Evolutionary conservation across 2,329 filamentous ascomycete species (phyloP), one percentile per base, ranked within the genome.

Genomic region (Massarina eburnea): DNA sequence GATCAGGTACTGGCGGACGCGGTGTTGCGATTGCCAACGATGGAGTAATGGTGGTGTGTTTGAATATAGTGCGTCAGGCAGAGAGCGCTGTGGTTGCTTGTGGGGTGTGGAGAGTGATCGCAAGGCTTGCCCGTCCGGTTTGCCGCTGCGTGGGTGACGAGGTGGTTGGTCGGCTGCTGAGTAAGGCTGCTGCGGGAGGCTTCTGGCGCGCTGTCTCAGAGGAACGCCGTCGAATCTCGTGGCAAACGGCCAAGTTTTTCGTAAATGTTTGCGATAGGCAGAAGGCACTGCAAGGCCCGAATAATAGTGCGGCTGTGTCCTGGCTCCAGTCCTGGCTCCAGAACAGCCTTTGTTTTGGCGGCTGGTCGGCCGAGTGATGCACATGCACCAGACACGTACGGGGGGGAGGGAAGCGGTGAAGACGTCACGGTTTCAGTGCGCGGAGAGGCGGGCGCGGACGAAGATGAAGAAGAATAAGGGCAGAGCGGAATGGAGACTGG

Each of bases 161-260:
- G 36, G 29, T 22, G 30, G 19, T 35, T 35, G 24, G 35, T 19
- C 10, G 17, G 39, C 20, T 49, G 42, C 41, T 44, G 41, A 41
- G 40, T 46, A 40, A 47, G 45, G 35, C 35, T 34, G 43, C 19
- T 24, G 36, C 21, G 21, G 14, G 26, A 8, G 27, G 29, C 8
- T 15, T 20, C 48, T 37, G 39, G 39, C 36, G 34, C 18, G 35
- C 41, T n/a, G 48, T 44, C 48, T 43, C 47, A 46, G 37, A 45
- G 29, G 51, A 59, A 61, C 43, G 30, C 49, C 48, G 48, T 43
- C 39, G 55, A 61, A 55, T 42, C 17, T 45, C 45, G 59, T 59
- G 57, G 52, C 52, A 49, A 57, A 44, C 41, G 8, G 17, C 18
- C 10, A 6, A 6, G 24, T 26, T 7, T 7, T 26, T 6, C 24